Percentiles rank a stretch among this genome's conserved stretches.
phyloP scores from a whole-genome alignment of 306 rosid species.

The Cicer pinnatifidum region DNA sequence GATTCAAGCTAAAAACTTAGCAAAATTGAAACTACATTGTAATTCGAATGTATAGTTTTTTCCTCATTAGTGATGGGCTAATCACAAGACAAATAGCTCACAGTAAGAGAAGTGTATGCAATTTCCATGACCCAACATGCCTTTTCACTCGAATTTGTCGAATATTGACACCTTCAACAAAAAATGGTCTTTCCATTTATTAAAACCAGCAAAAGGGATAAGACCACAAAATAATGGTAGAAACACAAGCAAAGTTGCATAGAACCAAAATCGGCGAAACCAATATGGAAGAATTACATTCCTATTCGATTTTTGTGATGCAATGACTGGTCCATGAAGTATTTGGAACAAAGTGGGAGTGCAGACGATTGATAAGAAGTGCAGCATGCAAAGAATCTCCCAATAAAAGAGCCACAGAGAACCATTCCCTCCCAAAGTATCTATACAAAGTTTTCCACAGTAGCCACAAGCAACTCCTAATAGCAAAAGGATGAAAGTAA shows the following conservation, averaged over 20 bases:
- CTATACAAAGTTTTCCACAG: slow-evolving; percentile 77
- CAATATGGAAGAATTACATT: slow-evolving; percentile 14
- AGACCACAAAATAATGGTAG: slow-evolving; percentile 9
- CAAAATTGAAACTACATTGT: not conserved
- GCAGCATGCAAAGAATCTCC: slow-evolving; percentile 67
- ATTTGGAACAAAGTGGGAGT: slow-evolving; percentile 49
- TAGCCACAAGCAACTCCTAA: slow-evolving; percentile 74
- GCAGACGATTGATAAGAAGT: slow-evolving; percentile 56
- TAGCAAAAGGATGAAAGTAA: slow-evolving; percentile 71
- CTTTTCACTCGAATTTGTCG: not conserved
- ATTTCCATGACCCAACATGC: not conserved
- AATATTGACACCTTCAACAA: not conserved
- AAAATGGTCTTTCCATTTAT: slow-evolving; percentile 27
- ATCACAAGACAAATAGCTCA: not conserved
- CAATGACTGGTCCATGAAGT: slow-evolving; percentile 55
- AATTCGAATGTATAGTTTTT: not conserved
- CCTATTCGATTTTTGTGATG: not conserved
- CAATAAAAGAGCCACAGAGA: slow-evolving; percentile 67
- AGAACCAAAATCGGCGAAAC: slow-evolving; percentile 20
- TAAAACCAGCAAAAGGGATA: not conserved
- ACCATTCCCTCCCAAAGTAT: slow-evolving; percentile 79
- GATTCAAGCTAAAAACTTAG: not conserved
- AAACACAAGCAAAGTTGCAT: slow-evolving; percentile 8
- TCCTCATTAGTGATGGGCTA: not conserved
- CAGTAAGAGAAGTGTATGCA: not conserved